These are phyloP conservation scores for Hanseniaspora guilliermondii DNA, from an alignment of 805 yeast genomes.

Conservation along the genomic window DNA sequence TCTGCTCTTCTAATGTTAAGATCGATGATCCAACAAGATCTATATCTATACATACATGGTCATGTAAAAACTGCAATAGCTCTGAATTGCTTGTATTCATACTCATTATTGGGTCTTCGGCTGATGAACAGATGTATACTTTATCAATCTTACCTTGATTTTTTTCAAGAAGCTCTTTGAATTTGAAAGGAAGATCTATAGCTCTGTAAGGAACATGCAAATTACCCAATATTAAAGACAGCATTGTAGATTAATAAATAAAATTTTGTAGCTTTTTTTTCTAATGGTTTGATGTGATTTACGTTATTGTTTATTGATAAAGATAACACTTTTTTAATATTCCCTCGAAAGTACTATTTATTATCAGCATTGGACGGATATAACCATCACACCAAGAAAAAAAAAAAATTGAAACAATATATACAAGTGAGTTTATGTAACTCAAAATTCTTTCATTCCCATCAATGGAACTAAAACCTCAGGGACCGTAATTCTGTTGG, in stretches of 20 bases:
- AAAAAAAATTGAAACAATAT: not conserved
- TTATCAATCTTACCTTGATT: slow-evolving; percentile 12
- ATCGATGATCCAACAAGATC: not conserved
- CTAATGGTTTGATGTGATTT: not conserved
- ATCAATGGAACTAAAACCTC: slow-evolving; percentile 53
- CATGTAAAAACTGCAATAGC: not conserved
- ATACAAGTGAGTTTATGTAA: not conserved
- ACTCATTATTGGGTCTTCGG: slow-evolving; percentile 3
- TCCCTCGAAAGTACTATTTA: not conserved
- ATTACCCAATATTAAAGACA: slow-evolving; percentile 76
- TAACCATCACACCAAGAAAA: not conserved
- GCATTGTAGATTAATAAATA: slow-evolving; percentile 31
- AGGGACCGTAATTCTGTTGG: slow-evolving; percentile 50
- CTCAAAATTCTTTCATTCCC: slow-evolving; percentile 41
- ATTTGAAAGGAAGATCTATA: slow-evolving; percentile 42
- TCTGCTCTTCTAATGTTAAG: not conserved
- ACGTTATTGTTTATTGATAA: not conserved
- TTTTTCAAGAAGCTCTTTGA: slow-evolving; percentile 43
- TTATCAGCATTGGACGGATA: not conserved
- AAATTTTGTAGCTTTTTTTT: not conserved
- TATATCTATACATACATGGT: slow-evolving; percentile 1
- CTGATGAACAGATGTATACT: slow-evolving; percentile 7
- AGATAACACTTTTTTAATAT: not conserved
- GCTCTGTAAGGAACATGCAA: slow-evolving; percentile 82
- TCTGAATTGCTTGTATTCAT: not conserved